A percentile compares a stretch with the other conserved stretches of the same genome.
phyloP scores from a whole-genome alignment of 2,329 filamentous ascomycete genomes.

The Fusarium sororula region DNA sequence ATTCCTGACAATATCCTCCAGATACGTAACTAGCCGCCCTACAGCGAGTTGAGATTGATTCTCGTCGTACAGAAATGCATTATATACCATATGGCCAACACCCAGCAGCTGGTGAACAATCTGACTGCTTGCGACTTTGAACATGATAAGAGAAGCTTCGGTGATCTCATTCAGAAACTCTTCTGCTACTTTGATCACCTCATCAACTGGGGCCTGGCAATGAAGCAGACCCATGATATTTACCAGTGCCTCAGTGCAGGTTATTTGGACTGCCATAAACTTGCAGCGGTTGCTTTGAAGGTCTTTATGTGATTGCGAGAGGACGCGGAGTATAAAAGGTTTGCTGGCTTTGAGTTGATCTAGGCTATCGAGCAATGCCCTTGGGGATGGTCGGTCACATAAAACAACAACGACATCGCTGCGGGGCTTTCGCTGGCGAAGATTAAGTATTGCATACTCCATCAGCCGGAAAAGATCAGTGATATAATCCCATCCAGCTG shows the following conservation, averaged over 20 bases:
- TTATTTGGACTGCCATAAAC: not conserved
- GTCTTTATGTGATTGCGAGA: not conserved
- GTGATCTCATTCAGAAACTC: not conserved
- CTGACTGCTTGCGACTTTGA: not conserved
- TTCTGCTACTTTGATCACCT: not conserved
- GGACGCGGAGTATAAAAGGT: not conserved
- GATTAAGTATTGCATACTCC: not conserved
- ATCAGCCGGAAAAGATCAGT: not conserved
- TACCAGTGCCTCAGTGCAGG: not conserved
- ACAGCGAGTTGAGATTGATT: not conserved
- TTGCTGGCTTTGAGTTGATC: not conserved
- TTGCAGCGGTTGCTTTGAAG: not conserved
- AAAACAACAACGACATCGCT: not conserved
- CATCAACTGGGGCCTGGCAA: not conserved
- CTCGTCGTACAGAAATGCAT: not conserved
- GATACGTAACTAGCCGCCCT: not conserved
- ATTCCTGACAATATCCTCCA: not conserved
- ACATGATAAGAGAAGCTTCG: not conserved
- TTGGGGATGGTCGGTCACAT: not conserved
- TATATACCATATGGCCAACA: not conserved
- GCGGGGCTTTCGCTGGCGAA: not conserved
- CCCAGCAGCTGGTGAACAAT: not conserved
- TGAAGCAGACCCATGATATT: not conserved
- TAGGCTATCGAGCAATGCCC: not conserved
- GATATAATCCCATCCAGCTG: not conserved